A percentile compares a stretch with the other conserved stretches of the same genome.
Evolutionary conservation across 352 stramenopile species (phyloP).

Genomic region (Globisporangium carolinianum): DNA sequence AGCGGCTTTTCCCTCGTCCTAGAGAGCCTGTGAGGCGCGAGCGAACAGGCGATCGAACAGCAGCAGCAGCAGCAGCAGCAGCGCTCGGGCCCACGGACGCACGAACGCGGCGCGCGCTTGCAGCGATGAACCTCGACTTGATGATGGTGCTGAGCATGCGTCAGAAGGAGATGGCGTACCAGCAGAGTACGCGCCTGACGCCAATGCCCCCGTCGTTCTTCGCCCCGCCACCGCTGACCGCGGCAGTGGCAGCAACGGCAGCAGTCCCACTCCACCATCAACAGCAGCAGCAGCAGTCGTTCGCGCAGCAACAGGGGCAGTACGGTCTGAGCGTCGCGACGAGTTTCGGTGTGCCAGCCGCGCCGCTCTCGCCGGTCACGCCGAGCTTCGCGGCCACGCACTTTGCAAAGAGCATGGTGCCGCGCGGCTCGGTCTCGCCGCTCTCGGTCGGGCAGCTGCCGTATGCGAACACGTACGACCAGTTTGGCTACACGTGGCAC

Average conservation of each 20-base stretch:
- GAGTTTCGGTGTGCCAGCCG: slow-evolving; percentile 1
- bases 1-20: too few species aligned
- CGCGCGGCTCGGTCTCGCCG: slow-evolving; percentile 23
- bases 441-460: slow-evolving; percentile 49
- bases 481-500: slow-evolving; percentile 74
- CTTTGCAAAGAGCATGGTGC: slow-evolving; percentile 7
- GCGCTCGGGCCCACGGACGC: too few species aligned
- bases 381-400: slow-evolving; percentile 3
- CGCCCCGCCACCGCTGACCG: slow-evolving; percentile 1
- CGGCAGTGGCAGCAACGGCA: slow-evolving; percentile 3
- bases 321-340: slow-evolving; percentile 9
- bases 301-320: not conserved
- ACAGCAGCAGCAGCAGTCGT: slow-evolving; percentile 1
- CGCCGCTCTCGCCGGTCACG: slow-evolving; percentile 24
- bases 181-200: slow-evolving; percentile 40
- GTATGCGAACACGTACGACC: slow-evolving; percentile 43
- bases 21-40: not conserved
- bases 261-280: not conserved
- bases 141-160: slow-evolving; percentile 81
- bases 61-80: not conserved
- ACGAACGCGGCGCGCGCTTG: not conserved
- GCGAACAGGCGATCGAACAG: not conserved
- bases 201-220: slow-evolving; percentile 16
- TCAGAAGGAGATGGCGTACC: slow-evolving; percentile 77
- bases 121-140: slow-evolving; percentile 33